Evolutionary conservation across 352 stramenopile genomes (phyloP).

Genomic region (Pythium phragmiticola): DNA sequence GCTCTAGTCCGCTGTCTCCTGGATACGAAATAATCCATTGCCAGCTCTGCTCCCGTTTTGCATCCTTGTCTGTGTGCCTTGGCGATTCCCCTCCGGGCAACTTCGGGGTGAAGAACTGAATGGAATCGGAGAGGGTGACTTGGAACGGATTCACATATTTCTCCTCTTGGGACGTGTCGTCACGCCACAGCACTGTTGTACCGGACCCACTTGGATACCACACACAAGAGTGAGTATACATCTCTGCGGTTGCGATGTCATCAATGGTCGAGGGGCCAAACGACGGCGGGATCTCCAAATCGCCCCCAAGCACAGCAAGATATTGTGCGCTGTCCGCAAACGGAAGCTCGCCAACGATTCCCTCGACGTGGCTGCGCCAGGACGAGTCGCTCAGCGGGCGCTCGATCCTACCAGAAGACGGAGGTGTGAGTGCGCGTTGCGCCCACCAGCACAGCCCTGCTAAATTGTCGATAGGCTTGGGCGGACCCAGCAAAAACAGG

Average conservation of each 20-base stretch:
- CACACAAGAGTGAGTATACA: conserved; percentile 29
- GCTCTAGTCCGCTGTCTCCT: conserved; percentile 19
- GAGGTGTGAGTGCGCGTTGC: conserved; percentile 32
- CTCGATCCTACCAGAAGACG: background rate
- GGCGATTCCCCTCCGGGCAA: conserved; percentile 15
- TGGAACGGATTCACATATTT: conserved; percentile 42
- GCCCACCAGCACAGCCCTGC: conserved; percentile 38
- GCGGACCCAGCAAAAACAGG: conserved; percentile 46
- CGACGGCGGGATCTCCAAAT: conserved; percentile 24
- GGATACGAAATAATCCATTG: conserved; percentile 55
- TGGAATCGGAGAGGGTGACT: conserved; percentile 19
- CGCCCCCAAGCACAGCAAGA: conserved; percentile 14
- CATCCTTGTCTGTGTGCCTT: background rate
- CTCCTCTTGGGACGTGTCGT: conserved; percentile 2
- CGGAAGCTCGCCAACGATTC: background rate
- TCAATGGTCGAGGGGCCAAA: conserved; percentile 28
- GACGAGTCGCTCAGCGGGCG: background rate
- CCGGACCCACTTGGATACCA: conserved; percentile 34
- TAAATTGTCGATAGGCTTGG: conserved; percentile 36
- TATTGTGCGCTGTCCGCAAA: background rate
- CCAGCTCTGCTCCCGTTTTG: conserved; percentile 6
- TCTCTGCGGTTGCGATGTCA: conserved; percentile 9
- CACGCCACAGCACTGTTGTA: conserved; percentile 32
- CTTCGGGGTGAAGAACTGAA: conserved; percentile 33
- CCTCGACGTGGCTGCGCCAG: conserved; percentile 9